Evolutionary conservation across 1,284 basidiomycete species (phyloP).

Genomic region (Leccinum pachyderme): DNA sequence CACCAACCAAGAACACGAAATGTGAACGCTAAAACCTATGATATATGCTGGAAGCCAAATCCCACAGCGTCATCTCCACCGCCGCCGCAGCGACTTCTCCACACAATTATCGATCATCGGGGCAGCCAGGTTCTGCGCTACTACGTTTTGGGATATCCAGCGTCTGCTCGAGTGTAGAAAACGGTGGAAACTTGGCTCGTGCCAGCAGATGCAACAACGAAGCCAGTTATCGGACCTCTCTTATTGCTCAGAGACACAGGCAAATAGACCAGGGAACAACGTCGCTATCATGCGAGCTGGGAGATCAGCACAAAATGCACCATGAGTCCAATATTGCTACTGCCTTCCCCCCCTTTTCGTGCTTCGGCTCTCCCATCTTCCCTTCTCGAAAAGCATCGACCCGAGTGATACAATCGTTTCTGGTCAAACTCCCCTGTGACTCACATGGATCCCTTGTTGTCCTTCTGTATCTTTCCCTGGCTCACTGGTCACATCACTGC

Average conservation of each 20-base stretch:
- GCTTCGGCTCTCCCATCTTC: neutral
- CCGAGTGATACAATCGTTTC: neutral
- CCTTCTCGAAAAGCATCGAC: neutral
- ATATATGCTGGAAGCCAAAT: neutral
- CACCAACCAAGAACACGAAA: no score
- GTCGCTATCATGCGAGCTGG: slow-evolving; percentile 3
- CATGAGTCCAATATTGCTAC: slow-evolving; percentile 25
- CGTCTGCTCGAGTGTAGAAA: slow-evolving; percentile 26
- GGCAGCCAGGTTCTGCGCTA: neutral
- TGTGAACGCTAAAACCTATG: no score
- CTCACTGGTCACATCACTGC: no score
- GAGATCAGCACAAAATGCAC: slow-evolving; percentile 10
- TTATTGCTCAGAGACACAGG: slow-evolving; percentile 42
- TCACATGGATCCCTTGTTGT: no score
- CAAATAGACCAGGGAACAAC: neutral
- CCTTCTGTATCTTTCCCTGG: no score
- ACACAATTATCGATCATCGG: neutral
- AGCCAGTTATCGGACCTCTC: slow-evolving; percentile 45
- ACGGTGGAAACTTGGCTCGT: slow-evolving; percentile 17
- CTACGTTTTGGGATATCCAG: slow-evolving; percentile 33
- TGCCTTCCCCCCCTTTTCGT: slow-evolving; percentile 27
- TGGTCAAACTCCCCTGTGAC: neutral
- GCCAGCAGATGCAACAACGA: slow-evolving; percentile 38
- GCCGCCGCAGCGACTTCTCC: neutral
- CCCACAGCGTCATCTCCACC: neutral